These are phyloP conservation scores for Sisymbrium irio DNA, from an alignment of 345 rosid species.

Conservation along the genomic window DNA sequence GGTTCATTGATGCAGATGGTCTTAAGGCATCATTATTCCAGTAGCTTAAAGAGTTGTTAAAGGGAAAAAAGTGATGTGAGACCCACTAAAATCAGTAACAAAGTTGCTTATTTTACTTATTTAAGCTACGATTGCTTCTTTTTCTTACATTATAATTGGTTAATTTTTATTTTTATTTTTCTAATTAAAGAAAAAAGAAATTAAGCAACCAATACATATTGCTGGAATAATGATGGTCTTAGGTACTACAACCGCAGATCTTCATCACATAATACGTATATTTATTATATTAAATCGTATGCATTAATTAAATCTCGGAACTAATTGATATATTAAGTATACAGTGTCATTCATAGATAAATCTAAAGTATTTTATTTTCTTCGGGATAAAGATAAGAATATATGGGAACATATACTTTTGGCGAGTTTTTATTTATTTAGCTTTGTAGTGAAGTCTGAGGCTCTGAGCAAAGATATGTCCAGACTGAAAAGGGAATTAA, in stretches of 20 bases:
- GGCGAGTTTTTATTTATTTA: background rate
- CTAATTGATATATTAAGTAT: background rate
- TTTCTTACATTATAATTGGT: too few relatives aligned
- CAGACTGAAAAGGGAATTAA: constrained; percentile 5
- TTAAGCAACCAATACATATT: too few relatives aligned
- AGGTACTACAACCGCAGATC: background rate
- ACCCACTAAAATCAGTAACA: too few relatives aligned
- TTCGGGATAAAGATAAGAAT: constrained; percentile 15
- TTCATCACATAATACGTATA: background rate
- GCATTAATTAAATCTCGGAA: background rate
- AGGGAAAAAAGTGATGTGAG: too few relatives aligned
- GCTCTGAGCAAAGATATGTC: constrained; percentile 26
- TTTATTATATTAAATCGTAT: background rate
- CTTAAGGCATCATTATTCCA: too few relatives aligned
- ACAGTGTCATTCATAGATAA: background rate
- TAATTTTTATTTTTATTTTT: too few relatives aligned
- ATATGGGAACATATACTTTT: constrained; percentile 13
- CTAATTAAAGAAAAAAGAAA: too few relatives aligned
- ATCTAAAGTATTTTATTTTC: background rate
- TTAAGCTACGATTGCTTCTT: too few relatives aligned
- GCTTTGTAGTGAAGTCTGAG: constrained; percentile 15
- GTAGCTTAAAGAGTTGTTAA: too few relatives aligned
- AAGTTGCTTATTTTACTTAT: too few relatives aligned
- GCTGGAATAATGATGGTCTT: too few relatives aligned
- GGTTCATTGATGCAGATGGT: too few relatives aligned